A percentile compares a stretch with the other conserved stretches of the same genome.
These are phyloP conservation scores for Hypoxylon trugodes DNA, from an alignment of 495 filamentous ascomycete species.

Conservation along the genomic window DNA sequence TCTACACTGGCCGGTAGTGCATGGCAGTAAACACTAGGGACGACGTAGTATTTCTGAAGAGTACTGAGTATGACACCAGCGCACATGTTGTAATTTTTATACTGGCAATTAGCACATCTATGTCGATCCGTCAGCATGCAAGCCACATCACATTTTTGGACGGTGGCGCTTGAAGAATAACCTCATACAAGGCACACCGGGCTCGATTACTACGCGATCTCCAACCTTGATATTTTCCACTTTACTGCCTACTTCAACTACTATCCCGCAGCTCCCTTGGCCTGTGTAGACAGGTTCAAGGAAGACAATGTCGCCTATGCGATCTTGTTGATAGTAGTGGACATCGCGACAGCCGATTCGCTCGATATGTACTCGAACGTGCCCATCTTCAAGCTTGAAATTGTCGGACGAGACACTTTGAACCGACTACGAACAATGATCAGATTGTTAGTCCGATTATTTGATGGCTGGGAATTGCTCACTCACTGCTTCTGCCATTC, in stretches of 20 bases:
- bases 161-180: neutral
- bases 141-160: neutral
- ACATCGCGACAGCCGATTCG: conserved; percentile 50
- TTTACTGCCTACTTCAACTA: conserved; percentile 71
- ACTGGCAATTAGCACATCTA: conserved; percentile 60
- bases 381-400: conserved; percentile 43
- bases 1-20: conserved; percentile 56
- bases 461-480: neutral
- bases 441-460: conserved; percentile 38
- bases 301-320: conserved; percentile 48
- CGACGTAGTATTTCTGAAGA: conserved; percentile 62
- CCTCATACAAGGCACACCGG: conserved; percentile 60
- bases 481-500: conserved; percentile 1
- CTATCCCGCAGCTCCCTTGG: conserved; percentile 77
- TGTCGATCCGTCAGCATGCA: neutral
- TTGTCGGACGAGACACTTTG: conserved; percentile 50
- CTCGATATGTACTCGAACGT: conserved; percentile 48
- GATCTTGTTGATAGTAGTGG: conserved; percentile 49
- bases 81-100: conserved; percentile 63
- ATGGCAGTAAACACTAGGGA: conserved; percentile 65
- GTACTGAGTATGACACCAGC: conserved; percentile 63
- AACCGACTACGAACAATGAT: conserved; percentile 53
- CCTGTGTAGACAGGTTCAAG: conserved; percentile 64
- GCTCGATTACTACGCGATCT: conserved; percentile 67
- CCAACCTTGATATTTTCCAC: conserved; percentile 72